Base-by-base conservation (phyloP, 345 rosid species). In the Sapria himalayana region DNA sequence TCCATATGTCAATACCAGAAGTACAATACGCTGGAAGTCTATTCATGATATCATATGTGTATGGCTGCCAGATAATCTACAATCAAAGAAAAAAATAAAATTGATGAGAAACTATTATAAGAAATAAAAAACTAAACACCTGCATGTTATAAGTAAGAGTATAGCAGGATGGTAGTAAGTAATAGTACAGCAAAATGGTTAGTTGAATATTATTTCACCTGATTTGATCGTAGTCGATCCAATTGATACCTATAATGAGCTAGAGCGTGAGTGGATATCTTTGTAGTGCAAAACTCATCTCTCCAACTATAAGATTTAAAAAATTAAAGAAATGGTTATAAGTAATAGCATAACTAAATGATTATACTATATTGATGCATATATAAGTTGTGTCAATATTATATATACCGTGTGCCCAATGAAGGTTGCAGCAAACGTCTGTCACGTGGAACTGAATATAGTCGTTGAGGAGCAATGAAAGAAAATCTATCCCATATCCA, bases 31-130 rank as follows among this genome's bases (percentile, higher is more conserved):
- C 17, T 18, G 49, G 37, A 11, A 45, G 17, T 4, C 19, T 22
- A 7, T 38, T 31, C 8, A 45, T 18, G 21, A 32, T 4, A 11
- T 45, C 39, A 21, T 18, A 16, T 19, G 49, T 33, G 29, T 45
- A 45, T 22, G 49, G 49, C 24, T 32, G 21, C 40, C 40, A 45
- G 32, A 33, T 33, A 38, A 45, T 32, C 39, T 45, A 29, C 39
- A 45, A 17, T 9, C 9, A 12, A n/a, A n/a, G n/a, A n/a, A n/a
- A n/a, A n/a, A n/a, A n/a, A n/a, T n/a, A n/a, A n/a, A n/a, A n/a
- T n/a, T n/a, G n/a, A 29, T 5, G 19, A 3, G 18, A 14, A 19
- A n/a, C 2, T 6, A 32, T 12, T n/a, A 21, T 14, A n/a, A n/a
- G n/a, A n/a, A n/a, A n/a, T n/a, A n/a, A n/a, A n/a, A n/a, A n/a